Conservation (phyloP, 2,329 filamentous ascomycete genomes). For the Sphaerulina vaccinii region DNA sequence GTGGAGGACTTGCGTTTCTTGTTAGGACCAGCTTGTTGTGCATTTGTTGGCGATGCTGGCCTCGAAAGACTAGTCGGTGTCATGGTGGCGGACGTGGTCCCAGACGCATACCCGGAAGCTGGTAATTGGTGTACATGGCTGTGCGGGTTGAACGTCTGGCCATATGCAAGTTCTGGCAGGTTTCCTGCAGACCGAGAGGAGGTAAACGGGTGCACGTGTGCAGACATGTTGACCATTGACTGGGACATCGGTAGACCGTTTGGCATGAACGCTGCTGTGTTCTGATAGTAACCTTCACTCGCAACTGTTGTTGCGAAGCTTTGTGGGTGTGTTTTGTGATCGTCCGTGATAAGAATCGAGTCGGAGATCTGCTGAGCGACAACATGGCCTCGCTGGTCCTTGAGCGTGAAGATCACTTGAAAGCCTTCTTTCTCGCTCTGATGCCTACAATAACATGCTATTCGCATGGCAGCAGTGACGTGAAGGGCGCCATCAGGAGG, state of each 20-base stretch:
- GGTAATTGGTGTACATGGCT: constrained; percentile 38
- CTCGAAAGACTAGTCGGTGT: constrained; percentile 66
- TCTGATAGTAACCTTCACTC: constrained; percentile 30
- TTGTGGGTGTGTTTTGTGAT: constrained; percentile 78
- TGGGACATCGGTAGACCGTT: constrained; percentile 39
- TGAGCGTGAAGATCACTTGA: constrained; percentile 90
- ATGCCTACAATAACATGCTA: constrained; percentile 94
- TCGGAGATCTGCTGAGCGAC: constrained; percentile 82
- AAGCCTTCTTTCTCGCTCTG: constrained; percentile 93
- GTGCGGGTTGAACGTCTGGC: constrained; percentile 35
- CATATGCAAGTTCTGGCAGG: constrained; percentile 55
- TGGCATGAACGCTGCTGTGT: constrained; percentile 27
- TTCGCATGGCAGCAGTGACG: constrained; percentile 87
- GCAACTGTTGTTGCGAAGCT: constrained; percentile 32
- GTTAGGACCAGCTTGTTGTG: constrained; percentile 61
- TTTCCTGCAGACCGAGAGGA: constrained; percentile 64
- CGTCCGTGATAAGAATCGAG: constrained; percentile 95
- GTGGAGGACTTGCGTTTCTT: constrained; percentile 73
- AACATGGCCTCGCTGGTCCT: constrained; percentile 72
- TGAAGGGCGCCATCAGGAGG: constrained; percentile 64
- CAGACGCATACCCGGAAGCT: constrained; percentile 34
- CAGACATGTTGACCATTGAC: constrained; percentile 40
- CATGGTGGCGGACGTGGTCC: constrained; percentile 48
- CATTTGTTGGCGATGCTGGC: constrained; percentile 64
- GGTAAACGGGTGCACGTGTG: constrained; percentile 49